Percentiles rank a stretch among this genome's conserved stretches.
phyloP scores from a whole-genome alignment of 2,329 filamentous ascomycete genomes.

The Fusarium torulosum region DNA sequence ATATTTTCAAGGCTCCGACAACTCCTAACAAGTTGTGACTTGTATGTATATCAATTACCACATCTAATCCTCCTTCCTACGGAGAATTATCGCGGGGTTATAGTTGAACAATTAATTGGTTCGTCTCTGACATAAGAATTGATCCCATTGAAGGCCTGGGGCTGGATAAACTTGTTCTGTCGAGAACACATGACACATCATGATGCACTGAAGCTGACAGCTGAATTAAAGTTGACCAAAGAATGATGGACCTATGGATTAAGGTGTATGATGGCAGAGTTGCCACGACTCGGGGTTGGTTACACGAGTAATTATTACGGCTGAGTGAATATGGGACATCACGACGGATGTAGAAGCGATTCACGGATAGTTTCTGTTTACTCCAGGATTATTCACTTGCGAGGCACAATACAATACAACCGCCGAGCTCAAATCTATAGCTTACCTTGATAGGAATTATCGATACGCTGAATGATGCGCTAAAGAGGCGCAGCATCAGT shows the following conservation, averaged over 20 bases:
- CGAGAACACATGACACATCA: background rate
- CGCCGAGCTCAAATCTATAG: background rate
- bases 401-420: background rate
- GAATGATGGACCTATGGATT: constrained; percentile 1
- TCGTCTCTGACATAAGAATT: background rate
- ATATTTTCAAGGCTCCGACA: too few species aligned
- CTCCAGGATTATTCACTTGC: background rate
- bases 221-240: constrained; percentile 2
- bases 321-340: background rate
- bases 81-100: background rate
- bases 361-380: background rate
- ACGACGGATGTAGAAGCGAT: background rate
- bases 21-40: too few species aligned
- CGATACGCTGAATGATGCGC: constrained; percentile 21
- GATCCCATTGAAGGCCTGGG: background rate
- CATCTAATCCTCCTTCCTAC: background rate
- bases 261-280: constrained; percentile 16
- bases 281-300: constrained; percentile 32
- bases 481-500: constrained; percentile 27
- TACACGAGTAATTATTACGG: constrained; percentile 23
- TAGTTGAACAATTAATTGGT: background rate
- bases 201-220: constrained; percentile 20
- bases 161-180: constrained; percentile 14
- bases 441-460: background rate
- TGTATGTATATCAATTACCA: background rate